Base-by-base conservation (phyloP, 805 yeast genomes). In the Lachancea sp. region DNA sequence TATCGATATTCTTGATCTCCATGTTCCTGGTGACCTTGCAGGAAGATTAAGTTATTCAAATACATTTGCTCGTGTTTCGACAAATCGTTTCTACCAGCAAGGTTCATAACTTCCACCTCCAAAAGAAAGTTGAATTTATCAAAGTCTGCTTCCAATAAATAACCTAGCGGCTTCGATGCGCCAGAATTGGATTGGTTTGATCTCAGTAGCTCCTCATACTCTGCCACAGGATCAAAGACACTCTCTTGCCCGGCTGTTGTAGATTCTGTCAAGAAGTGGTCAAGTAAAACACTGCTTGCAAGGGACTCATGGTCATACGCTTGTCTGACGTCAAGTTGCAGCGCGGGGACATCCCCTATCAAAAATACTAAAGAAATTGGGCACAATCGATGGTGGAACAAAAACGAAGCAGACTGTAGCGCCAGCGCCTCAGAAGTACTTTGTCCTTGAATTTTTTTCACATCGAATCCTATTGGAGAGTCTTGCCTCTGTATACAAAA, bases 331-430 rank as follows among this genome's bases (percentile, higher is more conserved):
- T 19, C 24, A 2, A 21, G 7, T 13, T 5, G 17, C 9, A 18
- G n/a, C 7, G 31, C 17, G 16, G 12, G 21, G 24, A 33, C 40
- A 15, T 28, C 29, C 8, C 15, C 8, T 8, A 15, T 12, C 28
- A 36, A 20, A 21, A 36, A 36, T 18, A 29, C n/a, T 20, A 29
- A 29, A 15, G 13, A 6, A 9, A 11, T 18, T 5, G 38, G 38
- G 12, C 15, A 19, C 11, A 24, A 9, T 12, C 23, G 21, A 12
- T 29, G 13, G 26, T 20, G 17, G 11, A 29, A 29, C 20, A 36
- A 22, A 29, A 36, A 36, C 29, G 29, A 19, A 19, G 34, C 33
- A 13, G 40, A 28, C 23, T 36, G 40, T n/a, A 36, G 30, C 34
- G 26, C 34, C 33, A 36, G 34, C 40, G 40, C 29, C 19, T 36